Conservation (phyloP, 2,329 filamentous ascomycete genomes). For the Chalaropsis thielavioides region DNA sequence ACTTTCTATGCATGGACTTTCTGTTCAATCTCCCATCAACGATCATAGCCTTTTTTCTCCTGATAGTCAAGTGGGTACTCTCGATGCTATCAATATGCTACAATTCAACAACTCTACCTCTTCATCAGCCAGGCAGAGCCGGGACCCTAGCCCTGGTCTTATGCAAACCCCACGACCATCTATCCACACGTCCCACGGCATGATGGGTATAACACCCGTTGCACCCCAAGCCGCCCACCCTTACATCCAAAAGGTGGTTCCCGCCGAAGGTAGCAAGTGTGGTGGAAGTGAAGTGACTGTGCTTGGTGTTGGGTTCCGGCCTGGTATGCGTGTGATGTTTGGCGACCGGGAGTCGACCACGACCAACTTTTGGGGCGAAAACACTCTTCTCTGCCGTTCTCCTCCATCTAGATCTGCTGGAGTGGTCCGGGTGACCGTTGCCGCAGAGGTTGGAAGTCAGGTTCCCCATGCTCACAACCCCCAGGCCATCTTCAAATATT, state of each 20-base stretch:
- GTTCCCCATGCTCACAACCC: slow-evolving; percentile 26
- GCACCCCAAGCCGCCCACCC: slow-evolving; percentile 24
- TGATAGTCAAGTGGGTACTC: slow-evolving; percentile 5
- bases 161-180: slow-evolving; percentile 21
- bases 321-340: slow-evolving; percentile 69
- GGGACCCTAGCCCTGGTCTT: slow-evolving; percentile 54
- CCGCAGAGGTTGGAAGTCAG: slow-evolving; percentile 20
- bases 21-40: slow-evolving; percentile 26
- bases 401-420: slow-evolving; percentile 56
- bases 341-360: slow-evolving; percentile 50
- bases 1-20: slow-evolving; percentile 16
- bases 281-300: slow-evolving; percentile 82
- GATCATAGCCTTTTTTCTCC: slow-evolving; percentile 28
- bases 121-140: slow-evolving; percentile 57
- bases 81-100: slow-evolving; percentile 50
- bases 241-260: slow-evolving; percentile 71
- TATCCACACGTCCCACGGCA: slow-evolving; percentile 38
- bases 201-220: slow-evolving; percentile 14
- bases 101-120: slow-evolving; percentile 60
- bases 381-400: slow-evolving; percentile 63
- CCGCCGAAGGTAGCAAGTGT: slow-evolving; percentile 63
- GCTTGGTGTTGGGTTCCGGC: slow-evolving; percentile 65
- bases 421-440: slow-evolving; percentile 50
- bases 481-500: slow-evolving; percentile 53
- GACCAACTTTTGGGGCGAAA: slow-evolving; percentile 68